These are phyloP conservation scores for Collybia sordida DNA, from an alignment of 768 basidiomycete species.

Conservation along the genomic window DNA sequence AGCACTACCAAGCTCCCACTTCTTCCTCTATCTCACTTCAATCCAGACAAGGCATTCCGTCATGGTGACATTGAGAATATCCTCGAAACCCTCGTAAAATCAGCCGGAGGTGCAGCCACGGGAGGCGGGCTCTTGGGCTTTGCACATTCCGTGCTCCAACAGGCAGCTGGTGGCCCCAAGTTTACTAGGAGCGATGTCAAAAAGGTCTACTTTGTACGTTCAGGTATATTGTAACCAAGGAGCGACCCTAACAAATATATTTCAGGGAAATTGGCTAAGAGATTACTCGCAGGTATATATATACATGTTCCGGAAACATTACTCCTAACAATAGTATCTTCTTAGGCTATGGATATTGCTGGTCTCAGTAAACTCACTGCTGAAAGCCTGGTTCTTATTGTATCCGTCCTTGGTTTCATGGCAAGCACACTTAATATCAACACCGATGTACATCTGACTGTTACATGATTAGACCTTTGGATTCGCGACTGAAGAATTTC, in stretches of 20 bases:
- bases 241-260: background rate
- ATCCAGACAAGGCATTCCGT: conserved; percentile 65
- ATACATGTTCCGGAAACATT: background rate
- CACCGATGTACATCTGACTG: background rate
- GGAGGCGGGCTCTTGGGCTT: conserved; percentile 52
- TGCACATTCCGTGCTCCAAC: conserved; percentile 43
- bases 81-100: conserved; percentile 58
- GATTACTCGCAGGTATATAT: conserved; percentile 60
- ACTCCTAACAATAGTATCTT: conserved; percentile 1
- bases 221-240: background rate
- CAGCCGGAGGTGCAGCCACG: conserved; percentile 43
- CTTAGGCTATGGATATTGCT: conserved; percentile 69
- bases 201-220: conserved; percentile 60
- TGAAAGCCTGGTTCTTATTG: conserved; percentile 61
- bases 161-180: conserved; percentile 51
- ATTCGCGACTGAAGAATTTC: conserved; percentile 64
- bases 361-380: conserved; percentile 64
- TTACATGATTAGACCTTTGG: conserved; percentile 48
- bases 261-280: conserved; percentile 66
- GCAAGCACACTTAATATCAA: conserved; percentile 20
- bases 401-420: conserved; percentile 60
- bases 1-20: conserved; percentile 11
- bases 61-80: conserved; percentile 79
- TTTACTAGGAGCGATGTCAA: conserved; percentile 68
- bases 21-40: conserved; percentile 4